A percentile compares a stretch with the other conserved stretches of the same genome.
These are phyloP conservation scores for Diaporthe australafricana DNA, from an alignment of 2,329 filamentous ascomycete species.

Conservation along the genomic window DNA sequence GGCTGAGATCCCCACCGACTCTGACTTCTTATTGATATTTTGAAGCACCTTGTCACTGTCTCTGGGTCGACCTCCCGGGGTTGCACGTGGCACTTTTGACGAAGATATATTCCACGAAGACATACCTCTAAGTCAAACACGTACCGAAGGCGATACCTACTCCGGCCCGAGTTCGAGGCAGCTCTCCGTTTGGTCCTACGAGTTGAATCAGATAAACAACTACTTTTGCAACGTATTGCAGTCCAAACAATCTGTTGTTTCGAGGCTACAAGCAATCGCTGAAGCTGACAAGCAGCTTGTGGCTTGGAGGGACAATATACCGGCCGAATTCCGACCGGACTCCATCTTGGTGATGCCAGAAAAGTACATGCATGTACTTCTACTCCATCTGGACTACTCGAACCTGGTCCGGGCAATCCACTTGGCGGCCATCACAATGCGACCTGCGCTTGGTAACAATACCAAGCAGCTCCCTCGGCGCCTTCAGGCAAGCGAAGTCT, in stretches of 20 bases:
- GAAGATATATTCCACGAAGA: neutral
- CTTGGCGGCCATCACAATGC: neutral
- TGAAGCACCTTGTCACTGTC: neutral
- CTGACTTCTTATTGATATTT: neutral
- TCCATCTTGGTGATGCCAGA: neutral
- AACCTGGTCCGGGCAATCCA: neutral
- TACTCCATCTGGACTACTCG: neutral
- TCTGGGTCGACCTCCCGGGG: neutral
- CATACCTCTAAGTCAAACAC: neutral
- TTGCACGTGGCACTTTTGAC: neutral
- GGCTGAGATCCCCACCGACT: neutral
- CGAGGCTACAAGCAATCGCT: neutral
- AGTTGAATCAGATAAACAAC: neutral
- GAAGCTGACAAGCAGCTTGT: neutral
- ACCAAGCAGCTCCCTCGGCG: neutral
- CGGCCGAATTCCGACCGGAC: neutral
- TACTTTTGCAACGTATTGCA: neutral
- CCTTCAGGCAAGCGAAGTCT: neutral
- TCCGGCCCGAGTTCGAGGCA: neutral
- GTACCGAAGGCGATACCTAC: neutral
- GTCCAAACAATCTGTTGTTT: conserved; percentile 5
- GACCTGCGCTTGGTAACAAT: neutral
- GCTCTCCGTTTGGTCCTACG: neutral
- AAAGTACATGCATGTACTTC: neutral
- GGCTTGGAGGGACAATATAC: neutral